These are phyloP conservation scores for Cladosporium oxysporum DNA, from an alignment of 2,329 filamentous ascomycete species.

Conservation along the genomic window DNA sequence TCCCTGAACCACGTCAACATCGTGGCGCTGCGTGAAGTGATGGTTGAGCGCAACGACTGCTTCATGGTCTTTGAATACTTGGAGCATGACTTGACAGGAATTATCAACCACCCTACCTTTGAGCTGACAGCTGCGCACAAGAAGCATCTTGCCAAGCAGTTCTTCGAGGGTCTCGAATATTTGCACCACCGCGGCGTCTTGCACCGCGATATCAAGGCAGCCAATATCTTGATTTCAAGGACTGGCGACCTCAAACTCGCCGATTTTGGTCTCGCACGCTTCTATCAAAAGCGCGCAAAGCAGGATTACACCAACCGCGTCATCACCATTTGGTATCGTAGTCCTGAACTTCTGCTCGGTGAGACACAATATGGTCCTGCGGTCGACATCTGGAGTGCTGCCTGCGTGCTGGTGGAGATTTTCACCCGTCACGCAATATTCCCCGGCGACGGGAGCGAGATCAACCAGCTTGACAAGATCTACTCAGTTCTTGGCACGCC, in stretches of 20 bases:
- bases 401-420: conserved; percentile 94
- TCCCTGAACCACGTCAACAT: conserved; percentile 80
- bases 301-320: conserved; percentile 98
- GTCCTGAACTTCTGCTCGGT: conserved; percentile 84
- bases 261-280: conserved; percentile 93
- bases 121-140: conserved; percentile 81
- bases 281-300: conserved; percentile 89
- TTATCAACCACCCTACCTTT: conserved; percentile 93
- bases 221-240: conserved; percentile 91
- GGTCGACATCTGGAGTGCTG: conserved; percentile 95
- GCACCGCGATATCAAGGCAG: conserved; percentile 96
- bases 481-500: conserved; percentile 90
- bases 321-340: conserved; percentile 97
- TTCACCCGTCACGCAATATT: conserved; percentile 94
- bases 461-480: conserved; percentile 95
- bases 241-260: conserved; percentile 90
- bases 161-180: conserved; percentile 93
- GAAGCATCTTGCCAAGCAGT: conserved; percentile 88
- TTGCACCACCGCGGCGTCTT: conserved; percentile 90
- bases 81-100: conserved; percentile 90
- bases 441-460: conserved; percentile 91
- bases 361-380: conserved; percentile 88
- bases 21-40: conserved; percentile 82
- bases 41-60: conserved; percentile 98
- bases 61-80: conserved; percentile 99